These are phyloP conservation scores for Didymella glomerata DNA, from an alignment of 2,329 filamentous ascomycete genomes.

Conservation along the genomic window DNA sequence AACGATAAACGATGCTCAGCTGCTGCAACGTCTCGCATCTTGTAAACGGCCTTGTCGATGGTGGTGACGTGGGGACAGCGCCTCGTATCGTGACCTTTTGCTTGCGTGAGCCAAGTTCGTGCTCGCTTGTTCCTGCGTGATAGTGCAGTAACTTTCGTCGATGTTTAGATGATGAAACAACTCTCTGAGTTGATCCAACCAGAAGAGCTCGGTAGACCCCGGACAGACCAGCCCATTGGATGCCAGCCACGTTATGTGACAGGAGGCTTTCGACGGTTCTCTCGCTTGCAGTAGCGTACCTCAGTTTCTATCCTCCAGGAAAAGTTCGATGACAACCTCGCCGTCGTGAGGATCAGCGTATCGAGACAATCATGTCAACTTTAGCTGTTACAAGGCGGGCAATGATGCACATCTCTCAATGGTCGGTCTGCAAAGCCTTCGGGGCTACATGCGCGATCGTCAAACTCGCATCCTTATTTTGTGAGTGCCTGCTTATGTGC, in stretches of 20 bases:
- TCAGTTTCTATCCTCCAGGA: not conserved
- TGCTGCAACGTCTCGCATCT: not conserved
- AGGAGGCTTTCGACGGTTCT: constrained; percentile 9
- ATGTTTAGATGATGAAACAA: constrained; percentile 15
- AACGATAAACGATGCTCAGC: not conserved
- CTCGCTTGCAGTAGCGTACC: constrained; percentile 14
- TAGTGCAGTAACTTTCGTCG: constrained; percentile 13
- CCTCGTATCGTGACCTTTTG: not conserved
- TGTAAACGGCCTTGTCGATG: not conserved
- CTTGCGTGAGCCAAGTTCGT: not conserved
- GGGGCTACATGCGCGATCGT: not conserved
- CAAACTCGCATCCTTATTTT: not conserved
- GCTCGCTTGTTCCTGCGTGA: constrained; percentile 15
- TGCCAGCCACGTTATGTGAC: constrained; percentile 13
- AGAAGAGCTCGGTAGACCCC: not conserved
- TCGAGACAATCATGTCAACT: not conserved
- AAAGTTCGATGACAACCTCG: constrained; percentile 5
- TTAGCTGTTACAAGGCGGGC: not conserved
- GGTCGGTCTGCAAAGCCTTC: not conserved
- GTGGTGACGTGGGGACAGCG: not conserved
- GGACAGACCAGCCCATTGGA: constrained; percentile 4
- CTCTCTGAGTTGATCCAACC: constrained; percentile 5
- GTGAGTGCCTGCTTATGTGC: not conserved
- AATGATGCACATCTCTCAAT: not conserved
- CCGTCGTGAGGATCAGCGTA: not conserved